Conservation (phyloP, 192 early-diverging fungal genomes). For the Linnemannia exigua region DNA sequence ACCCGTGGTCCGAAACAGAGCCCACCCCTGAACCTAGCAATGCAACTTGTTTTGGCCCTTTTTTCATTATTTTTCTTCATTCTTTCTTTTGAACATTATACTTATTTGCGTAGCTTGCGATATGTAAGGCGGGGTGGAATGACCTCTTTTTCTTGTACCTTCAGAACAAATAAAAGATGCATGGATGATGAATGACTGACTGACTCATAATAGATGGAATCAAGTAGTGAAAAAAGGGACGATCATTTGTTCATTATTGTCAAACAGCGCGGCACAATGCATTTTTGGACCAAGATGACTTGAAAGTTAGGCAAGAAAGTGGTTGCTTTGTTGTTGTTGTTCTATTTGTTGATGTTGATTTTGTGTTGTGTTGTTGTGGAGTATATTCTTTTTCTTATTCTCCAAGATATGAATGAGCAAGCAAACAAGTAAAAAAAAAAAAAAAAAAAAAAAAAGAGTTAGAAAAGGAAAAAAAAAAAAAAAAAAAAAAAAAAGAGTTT, state of each 20-base stretch:
- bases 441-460: too few species aligned
- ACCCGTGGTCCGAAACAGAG: conserved; percentile 16
- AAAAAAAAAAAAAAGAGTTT: too few species aligned
- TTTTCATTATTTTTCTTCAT: neutral
- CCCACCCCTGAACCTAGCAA: conserved; percentile 32
- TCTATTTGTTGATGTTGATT: neutral
- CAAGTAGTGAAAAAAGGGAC: too few species aligned
- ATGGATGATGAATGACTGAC: too few species aligned
- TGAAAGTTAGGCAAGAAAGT: neutral
- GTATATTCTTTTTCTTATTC: too few species aligned
- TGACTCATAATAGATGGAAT: too few species aligned
- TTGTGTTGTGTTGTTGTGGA: neutral
- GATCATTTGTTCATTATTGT: neutral
- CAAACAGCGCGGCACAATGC: neutral
- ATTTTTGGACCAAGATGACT: neutral
- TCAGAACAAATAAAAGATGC: too few species aligned
- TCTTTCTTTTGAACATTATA: neutral
- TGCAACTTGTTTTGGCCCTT: neutral
- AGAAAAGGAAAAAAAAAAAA: too few species aligned
- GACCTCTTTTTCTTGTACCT: too few species aligned
- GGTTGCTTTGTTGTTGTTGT: neutral
- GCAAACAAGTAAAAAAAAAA: too few species aligned
- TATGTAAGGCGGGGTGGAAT: neutral
- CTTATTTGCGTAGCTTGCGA: neutral
- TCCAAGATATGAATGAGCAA: neutral